Percentiles rank a stretch among this genome's conserved stretches.
Conservation (phyloP, 768 basidiomycete genomes). For the Lyophyllum atratum region DNA sequence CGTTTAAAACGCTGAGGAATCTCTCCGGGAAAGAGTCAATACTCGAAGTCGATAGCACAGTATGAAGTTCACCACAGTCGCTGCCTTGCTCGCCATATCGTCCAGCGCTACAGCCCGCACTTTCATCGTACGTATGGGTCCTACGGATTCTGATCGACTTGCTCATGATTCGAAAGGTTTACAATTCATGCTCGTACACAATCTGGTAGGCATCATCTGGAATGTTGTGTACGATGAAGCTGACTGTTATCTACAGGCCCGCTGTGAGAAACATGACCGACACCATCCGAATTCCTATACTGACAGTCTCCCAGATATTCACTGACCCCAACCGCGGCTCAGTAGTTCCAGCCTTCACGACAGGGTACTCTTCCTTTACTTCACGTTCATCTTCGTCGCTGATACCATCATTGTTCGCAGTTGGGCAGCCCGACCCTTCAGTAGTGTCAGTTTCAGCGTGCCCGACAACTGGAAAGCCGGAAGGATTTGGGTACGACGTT, state of each 20-base stretch:
- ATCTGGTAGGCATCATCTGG: conserved; percentile 50
- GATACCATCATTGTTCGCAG: background rate
- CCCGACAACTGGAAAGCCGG: conserved; percentile 16
- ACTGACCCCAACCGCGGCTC: conserved; percentile 7
- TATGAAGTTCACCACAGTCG: conserved; percentile 25
- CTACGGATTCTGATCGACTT: background rate
- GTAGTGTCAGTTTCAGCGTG: conserved; percentile 9
- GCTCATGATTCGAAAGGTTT: conserved; percentile 31
- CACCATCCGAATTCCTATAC: background rate
- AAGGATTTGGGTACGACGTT: conserved; percentile 12
- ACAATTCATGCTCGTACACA: conserved; percentile 64
- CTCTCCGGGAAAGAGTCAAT: background rate
- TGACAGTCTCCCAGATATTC: conserved; percentile 7
- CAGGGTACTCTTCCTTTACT: conserved; percentile 6
- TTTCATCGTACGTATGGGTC: conserved; percentile 40
- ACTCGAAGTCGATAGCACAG: background rate
- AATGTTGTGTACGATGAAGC: background rate
- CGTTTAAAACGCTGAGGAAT: background rate
- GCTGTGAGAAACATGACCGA: conserved; percentile 23
- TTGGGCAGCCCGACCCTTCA: conserved; percentile 11
- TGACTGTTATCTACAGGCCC: conserved; percentile 23
- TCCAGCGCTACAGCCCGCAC: conserved; percentile 34
- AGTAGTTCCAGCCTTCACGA: conserved; percentile 3
- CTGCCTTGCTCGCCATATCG: conserved; percentile 26
- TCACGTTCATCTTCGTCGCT: background rate